phyloP scores from a whole-genome alignment of 2,329 filamentous ascomycete species.

The Fusarium sp. region DNA sequence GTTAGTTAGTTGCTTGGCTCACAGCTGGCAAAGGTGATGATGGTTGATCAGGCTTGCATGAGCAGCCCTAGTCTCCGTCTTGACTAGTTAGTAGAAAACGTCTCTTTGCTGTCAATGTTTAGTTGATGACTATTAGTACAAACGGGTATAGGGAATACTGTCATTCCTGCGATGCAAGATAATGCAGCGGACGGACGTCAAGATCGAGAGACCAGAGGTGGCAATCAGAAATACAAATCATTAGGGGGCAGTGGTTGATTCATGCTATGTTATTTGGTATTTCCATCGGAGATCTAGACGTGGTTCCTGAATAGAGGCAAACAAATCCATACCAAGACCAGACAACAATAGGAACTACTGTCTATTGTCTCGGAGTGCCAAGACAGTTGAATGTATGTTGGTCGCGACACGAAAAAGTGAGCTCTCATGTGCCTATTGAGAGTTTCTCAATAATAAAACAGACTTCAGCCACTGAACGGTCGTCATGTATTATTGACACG shows the following conservation, averaged over 20 bases:
- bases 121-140: neutral
- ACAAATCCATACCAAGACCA: neutral
- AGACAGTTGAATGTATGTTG: neutral
- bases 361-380: constrained; percentile 12
- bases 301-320: neutral
- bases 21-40: neutral
- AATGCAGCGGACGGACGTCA: neutral
- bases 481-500: neutral
- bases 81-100: neutral
- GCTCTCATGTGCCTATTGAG: neutral
- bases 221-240: neutral
- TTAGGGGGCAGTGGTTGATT: neutral
- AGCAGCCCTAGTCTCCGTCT: constrained; percentile 3
- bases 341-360: constrained; percentile 1
- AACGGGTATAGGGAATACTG: neutral
- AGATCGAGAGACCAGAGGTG: neutral
- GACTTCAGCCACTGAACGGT: constrained; percentile 31
- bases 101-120: constrained; percentile 2
- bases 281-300: neutral
- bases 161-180: neutral
- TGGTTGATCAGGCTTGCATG: constrained; percentile 13
- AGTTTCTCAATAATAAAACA: constrained; percentile 9
- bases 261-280: neutral
- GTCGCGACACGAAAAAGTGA: neutral
- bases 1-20: neutral